These are phyloP conservation scores for Solanum tacnaense DNA, from an alignment of 257 asterid genomes.

Conservation along the genomic window DNA sequence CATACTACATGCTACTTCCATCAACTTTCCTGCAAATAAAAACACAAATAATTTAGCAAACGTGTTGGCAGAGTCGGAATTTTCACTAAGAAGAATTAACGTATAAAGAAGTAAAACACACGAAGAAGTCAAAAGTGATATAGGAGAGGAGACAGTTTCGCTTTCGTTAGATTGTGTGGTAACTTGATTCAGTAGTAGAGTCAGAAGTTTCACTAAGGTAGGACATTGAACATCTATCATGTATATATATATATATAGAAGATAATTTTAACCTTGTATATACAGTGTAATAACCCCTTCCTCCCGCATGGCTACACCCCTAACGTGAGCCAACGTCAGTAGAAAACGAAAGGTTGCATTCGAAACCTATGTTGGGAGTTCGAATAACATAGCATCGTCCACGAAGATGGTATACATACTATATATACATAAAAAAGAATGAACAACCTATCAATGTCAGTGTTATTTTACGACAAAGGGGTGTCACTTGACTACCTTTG, in stretches of 20 bases:
- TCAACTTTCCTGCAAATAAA: conserved; percentile 56
- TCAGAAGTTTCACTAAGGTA: neutral
- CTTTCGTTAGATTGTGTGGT: neutral
- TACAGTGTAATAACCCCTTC: neutral
- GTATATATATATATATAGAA: too few relatives aligned
- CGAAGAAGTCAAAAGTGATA: neutral
- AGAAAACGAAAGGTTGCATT: neutral
- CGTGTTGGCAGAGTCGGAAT: neutral
- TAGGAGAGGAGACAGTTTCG: neutral
- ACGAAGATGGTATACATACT: neutral
- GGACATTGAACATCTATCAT: neutral
- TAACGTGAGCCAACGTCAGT: neutral
- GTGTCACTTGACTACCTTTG: neutral
- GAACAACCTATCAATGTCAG: neutral
- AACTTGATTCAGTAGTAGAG: neutral
- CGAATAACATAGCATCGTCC: neutral
- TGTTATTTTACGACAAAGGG: neutral
- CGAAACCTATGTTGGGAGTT: neutral
- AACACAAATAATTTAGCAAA: neutral
- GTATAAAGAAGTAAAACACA: neutral
- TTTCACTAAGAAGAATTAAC: neutral
- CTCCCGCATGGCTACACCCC: neutral
- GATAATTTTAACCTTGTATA: too few relatives aligned
- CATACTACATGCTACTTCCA: conserved; percentile 75
- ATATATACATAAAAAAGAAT: neutral